Conservation (phyloP, 2,329 filamentous ascomycete species). For the Trichoderma guizhouense region DNA sequence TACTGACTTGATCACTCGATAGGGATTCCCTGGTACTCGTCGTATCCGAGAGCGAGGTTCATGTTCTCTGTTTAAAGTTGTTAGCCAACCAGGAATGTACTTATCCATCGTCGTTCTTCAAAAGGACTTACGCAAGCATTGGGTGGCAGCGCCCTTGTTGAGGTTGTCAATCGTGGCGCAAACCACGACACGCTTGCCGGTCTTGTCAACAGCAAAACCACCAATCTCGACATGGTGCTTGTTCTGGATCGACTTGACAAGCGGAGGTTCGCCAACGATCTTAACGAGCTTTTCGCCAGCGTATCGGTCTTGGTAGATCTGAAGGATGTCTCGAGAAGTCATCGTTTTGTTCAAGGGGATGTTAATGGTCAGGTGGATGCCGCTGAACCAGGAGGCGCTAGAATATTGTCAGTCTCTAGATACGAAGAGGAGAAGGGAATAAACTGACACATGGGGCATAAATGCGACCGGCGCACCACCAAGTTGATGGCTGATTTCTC, state of each 20-base stretch:
- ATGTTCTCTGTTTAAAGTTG: background rate
- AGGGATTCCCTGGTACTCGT: background rate
- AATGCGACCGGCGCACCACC: background rate
- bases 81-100: background rate
- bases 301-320: background rate
- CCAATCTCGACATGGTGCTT: background rate
- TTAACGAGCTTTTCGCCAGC: background rate
- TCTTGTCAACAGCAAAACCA: background rate
- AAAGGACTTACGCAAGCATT: background rate
- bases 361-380: background rate
- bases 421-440: background rate
- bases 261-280: background rate
- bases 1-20: background rate
- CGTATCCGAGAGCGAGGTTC: background rate
- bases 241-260: background rate
- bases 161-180: background rate
- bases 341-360: background rate
- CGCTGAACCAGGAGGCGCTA: background rate
- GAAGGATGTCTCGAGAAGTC: background rate
- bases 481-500: background rate
- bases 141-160: background rate
- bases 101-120: background rate
- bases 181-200: background rate
- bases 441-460: background rate
- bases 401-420: background rate